Evolutionary conservation across 2,329 filamentous ascomycete genomes (phyloP).

Genomic region (Fusarium veterinarium): DNA sequence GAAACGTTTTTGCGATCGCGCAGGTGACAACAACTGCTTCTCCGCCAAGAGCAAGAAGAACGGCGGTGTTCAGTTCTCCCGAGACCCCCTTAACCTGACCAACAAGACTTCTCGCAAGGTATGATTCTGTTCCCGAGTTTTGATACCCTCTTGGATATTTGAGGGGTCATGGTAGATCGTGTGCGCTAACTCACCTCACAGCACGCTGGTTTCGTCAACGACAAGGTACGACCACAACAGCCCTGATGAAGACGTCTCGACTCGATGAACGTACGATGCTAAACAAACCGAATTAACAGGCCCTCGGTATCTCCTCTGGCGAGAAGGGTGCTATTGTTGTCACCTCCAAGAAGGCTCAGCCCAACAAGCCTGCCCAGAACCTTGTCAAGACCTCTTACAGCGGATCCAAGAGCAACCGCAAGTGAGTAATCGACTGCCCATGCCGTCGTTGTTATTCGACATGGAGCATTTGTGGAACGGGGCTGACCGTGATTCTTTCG

Average conservation of each 20-base stretch:
- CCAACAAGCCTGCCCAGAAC: conserved; percentile 78
- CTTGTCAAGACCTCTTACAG: conserved; percentile 75
- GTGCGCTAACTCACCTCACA: conserved; percentile 58
- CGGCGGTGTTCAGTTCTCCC: conserved; percentile 90
- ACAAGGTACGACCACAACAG: conserved; percentile 73
- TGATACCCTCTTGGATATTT: neutral
- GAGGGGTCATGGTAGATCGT: neutral
- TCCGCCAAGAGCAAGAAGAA: conserved; percentile 87
- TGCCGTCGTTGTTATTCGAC: neutral
- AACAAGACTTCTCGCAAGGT: conserved; percentile 96
- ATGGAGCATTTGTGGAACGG: neutral
- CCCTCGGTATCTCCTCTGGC: conserved; percentile 80
- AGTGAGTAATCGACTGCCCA: conserved; percentile 54
- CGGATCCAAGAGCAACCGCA: conserved; percentile 79
- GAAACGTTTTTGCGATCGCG: conserved; percentile 38
- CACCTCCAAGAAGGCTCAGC: conserved; percentile 83
- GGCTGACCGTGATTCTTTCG: conserved; percentile 34
- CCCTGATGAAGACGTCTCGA: conserved; percentile 23
- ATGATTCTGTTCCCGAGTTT: conserved; percentile 36
- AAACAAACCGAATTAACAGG: conserved; percentile 62
- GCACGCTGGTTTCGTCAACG: conserved; percentile 93
- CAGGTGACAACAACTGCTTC: conserved; percentile 89
- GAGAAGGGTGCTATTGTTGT: conserved; percentile 85
- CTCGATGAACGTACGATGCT: conserved; percentile 29
- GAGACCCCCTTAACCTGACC: conserved; percentile 91